Conservation (phyloP, 768 basidiomycete species). For the Dictyophora rubrovolvata region DNA sequence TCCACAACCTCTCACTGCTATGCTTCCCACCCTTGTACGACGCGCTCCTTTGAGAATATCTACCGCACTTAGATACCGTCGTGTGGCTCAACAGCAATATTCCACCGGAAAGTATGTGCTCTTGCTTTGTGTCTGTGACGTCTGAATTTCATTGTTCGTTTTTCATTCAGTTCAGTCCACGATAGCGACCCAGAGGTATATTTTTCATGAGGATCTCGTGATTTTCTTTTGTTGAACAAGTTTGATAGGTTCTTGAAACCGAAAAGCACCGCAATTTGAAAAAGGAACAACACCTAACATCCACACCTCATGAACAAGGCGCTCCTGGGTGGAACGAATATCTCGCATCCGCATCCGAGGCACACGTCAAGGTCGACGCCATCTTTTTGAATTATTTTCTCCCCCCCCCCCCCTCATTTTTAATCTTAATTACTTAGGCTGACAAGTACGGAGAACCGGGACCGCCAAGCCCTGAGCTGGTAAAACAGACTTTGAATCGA, state of each 20-base stretch:
- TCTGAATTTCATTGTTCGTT: not conserved
- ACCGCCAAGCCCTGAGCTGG: slow-evolving; percentile 12
- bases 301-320: slow-evolving; percentile 34
- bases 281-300: slow-evolving; percentile 33
- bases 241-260: slow-evolving; percentile 32
- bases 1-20: slow-evolving; percentile 11
- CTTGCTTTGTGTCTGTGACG: not conserved
- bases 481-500: slow-evolving; percentile 18
- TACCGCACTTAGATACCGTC: slow-evolving; percentile 12
- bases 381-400: not conserved
- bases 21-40: slow-evolving; percentile 18
- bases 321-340: slow-evolving; percentile 68
- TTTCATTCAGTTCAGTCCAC: slow-evolving; percentile 35
- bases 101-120: not conserved
- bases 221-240: not conserved
- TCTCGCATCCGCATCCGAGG: slow-evolving; percentile 56
- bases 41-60: slow-evolving; percentile 15
- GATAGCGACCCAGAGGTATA: slow-evolving; percentile 46
- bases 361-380: slow-evolving; percentile 42
- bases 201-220: not conserved
- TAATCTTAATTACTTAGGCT: slow-evolving; percentile 19
- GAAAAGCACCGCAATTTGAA: slow-evolving; percentile 45
- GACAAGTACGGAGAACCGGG: slow-evolving; percentile 15
- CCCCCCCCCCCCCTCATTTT: not conserved
- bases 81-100: slow-evolving; percentile 9